Percentiles rank a stretch among this genome's conserved stretches.
phyloP scores from a whole-genome alignment of 78 protist species.

The Dictyostelium discoideum region DNA sequence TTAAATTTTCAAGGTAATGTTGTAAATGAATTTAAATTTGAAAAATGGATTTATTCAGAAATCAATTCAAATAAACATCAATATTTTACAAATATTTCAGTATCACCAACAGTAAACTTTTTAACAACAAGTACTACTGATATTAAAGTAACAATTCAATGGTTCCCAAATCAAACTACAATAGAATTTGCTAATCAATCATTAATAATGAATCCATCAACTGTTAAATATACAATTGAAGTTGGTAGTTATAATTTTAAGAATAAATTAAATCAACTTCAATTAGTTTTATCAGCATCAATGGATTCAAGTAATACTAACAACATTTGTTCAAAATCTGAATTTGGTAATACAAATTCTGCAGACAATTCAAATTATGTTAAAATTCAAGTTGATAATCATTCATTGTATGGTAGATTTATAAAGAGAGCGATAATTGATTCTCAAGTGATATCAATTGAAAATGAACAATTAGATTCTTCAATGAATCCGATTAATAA shows the following conservation, averaged over 20 bases:
- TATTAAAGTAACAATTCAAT: neutral
- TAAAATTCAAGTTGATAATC: too few species aligned
- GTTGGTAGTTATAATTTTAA: neutral
- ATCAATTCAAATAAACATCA: too few species aligned
- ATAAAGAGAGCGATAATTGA: neutral
- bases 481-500: neutral
- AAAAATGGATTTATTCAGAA: neutral
- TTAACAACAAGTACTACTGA: neutral
- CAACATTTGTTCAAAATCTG: neutral
- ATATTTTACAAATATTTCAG: slow-evolving; percentile 4
- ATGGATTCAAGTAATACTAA: neutral
- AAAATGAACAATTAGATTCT: neutral
- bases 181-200: slow-evolving; percentile 1
- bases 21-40: neutral
- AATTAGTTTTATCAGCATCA: neutral
- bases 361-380: neutral
- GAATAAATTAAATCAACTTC: neutral
- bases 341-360: neutral
- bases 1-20: neutral
- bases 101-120: neutral
- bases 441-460: neutral
- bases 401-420: too few species aligned
- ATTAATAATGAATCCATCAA: neutral
- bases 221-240: slow-evolving; percentile 21
- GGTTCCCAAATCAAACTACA: neutral